Evolutionary conservation across 1,284 basidiomycete species (phyloP).

Genomic region (Ganoderma resinaceum): DNA sequence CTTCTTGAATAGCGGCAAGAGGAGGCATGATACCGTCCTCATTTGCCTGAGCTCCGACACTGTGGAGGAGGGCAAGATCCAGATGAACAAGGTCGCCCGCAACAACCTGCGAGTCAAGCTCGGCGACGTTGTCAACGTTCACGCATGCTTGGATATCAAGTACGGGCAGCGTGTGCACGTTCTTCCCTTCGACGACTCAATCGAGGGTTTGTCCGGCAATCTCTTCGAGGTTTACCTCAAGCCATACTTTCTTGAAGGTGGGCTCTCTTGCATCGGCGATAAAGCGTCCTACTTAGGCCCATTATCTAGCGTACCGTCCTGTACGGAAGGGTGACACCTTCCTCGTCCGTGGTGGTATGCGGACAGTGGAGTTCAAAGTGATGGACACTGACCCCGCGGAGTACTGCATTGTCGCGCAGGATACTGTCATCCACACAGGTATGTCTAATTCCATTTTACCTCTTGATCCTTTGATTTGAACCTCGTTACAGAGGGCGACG

Average conservation of each 20-base stretch:
- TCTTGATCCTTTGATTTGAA: conserved; percentile 13
- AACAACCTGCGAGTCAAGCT: conserved; percentile 99
- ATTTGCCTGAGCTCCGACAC: conserved; percentile 96
- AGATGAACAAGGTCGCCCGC: conserved; percentile 99
- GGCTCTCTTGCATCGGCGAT: conserved; percentile 20
- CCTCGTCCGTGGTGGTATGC: conserved; percentile 97
- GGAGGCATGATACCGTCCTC: conserved; percentile 94
- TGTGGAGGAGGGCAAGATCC: conserved; percentile 97
- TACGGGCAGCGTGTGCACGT: conserved; percentile 99
- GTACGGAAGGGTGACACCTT: conserved; percentile 98
- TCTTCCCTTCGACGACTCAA: conserved; percentile 97
- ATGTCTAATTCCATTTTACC: conserved; percentile 31
- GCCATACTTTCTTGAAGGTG: conserved; percentile 99
- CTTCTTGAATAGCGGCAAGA: conserved; percentile 78
- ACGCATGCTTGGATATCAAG: conserved; percentile 97
- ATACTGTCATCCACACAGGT: conserved; percentile 95
- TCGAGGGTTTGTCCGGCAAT: conserved; percentile 98
- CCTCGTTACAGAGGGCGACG: conserved; percentile 84
- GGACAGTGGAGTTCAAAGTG: conserved; percentile 99
- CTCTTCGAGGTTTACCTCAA: conserved; percentile 99
- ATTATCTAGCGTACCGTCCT: conserved; percentile 81
- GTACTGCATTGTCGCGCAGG: conserved; percentile 97
- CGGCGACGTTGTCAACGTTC: conserved; percentile 94
- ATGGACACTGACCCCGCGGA: conserved; percentile 95
- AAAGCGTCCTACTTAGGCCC: conserved; percentile 22